Evolutionary conservation across 768 basidiomycete species (phyloP).

Genomic region (Boletus sensibilis): DNA sequence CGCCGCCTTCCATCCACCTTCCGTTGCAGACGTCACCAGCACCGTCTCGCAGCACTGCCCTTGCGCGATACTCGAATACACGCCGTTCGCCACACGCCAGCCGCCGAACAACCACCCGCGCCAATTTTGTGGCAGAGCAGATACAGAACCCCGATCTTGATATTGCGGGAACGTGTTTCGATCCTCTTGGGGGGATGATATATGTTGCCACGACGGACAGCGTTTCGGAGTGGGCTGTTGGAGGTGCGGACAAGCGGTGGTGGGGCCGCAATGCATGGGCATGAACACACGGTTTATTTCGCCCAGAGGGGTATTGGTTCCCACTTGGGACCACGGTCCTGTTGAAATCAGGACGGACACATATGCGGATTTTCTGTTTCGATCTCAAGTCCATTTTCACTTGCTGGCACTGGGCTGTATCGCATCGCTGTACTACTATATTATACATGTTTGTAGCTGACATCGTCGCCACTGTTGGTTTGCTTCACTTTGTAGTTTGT

Average conservation of each 20-base stretch:
- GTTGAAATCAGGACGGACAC: not conserved
- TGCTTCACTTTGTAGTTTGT: not conserved
- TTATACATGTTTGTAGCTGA: slow-evolving; percentile 19
- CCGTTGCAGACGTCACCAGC: slow-evolving; percentile 27
- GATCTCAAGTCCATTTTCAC: slow-evolving; percentile 4
- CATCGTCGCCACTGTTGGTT: not conserved
- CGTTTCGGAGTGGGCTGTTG: slow-evolving; percentile 75
- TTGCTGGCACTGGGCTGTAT: slow-evolving; percentile 9
- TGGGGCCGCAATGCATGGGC: slow-evolving; percentile 55
- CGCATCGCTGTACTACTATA: slow-evolving; percentile 24
- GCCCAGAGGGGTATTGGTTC: not conserved
- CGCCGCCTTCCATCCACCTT: slow-evolving; percentile 38
- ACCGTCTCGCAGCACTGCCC: slow-evolving; percentile 18
- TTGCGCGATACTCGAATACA: slow-evolving; percentile 18
- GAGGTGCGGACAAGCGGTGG: slow-evolving; percentile 72
- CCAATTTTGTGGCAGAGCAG: slow-evolving; percentile 12
- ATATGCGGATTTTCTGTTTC: slow-evolving; percentile 7
- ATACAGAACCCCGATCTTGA: slow-evolving; percentile 38
- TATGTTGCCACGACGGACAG: slow-evolving; percentile 67
- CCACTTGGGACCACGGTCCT: not conserved
- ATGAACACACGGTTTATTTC: slow-evolving; percentile 17
- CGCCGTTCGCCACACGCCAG: slow-evolving; percentile 18
- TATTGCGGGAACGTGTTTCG: slow-evolving; percentile 72
- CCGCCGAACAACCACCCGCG: slow-evolving; percentile 19
- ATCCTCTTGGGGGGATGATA: slow-evolving; percentile 62